A percentile compares a stretch with the other conserved stretches of the same genome.
phyloP scores from a whole-genome alignment of 805 yeast species.

The Lipomyces spencermartinsiae region DNA sequence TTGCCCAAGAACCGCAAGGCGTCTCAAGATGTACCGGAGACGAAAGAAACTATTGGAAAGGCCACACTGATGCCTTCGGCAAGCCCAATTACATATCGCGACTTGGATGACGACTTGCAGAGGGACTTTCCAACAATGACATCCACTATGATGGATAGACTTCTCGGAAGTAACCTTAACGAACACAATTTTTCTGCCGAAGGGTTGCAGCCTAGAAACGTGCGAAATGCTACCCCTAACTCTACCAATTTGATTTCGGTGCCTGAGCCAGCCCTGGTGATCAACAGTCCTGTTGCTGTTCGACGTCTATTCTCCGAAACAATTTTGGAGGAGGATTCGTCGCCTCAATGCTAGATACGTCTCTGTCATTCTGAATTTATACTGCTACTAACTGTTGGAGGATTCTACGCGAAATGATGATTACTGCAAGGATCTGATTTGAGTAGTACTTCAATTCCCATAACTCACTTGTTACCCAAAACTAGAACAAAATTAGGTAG shows the following conservation, averaged over 20 bases:
- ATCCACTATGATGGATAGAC: background rate
- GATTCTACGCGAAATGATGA: background rate
- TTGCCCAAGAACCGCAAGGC: constrained; percentile 5
- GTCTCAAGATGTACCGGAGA: background rate
- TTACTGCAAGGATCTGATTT: background rate
- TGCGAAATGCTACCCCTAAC: constrained; percentile 2
- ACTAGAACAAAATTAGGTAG: background rate
- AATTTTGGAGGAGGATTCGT: background rate
- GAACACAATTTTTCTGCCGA: background rate
- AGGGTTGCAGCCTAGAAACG: background rate
- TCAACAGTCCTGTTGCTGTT: constrained; percentile 1
- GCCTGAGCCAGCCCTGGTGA: background rate
- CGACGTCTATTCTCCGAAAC: constrained; percentile 1
- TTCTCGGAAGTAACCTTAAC: constrained; percentile 5
- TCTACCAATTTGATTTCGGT: background rate
- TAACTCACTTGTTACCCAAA: background rate
- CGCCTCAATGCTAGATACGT: background rate
- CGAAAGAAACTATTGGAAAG: background rate
- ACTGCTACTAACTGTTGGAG: background rate
- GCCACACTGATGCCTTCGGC: background rate
- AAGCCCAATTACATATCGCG: background rate
- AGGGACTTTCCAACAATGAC: background rate
- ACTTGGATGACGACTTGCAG: constrained; percentile 1
- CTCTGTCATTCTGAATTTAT: background rate
- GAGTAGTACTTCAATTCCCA: background rate